Evolutionary conservation across 2,329 filamentous ascomycete genomes (phyloP).

Genomic region (Fusarium fracticaudum): DNA sequence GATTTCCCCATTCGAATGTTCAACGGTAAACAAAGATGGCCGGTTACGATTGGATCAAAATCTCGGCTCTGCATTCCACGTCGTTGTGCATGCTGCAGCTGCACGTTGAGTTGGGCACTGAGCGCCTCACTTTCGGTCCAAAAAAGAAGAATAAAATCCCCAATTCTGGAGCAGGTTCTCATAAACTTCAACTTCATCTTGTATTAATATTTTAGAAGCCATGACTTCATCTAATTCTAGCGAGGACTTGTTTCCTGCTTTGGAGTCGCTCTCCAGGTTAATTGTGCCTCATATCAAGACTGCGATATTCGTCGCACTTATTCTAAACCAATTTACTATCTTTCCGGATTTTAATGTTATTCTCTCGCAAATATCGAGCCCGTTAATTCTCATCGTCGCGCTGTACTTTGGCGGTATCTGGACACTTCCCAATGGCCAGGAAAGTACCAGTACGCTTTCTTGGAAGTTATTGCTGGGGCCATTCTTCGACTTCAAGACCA

Average conservation of each 20-base stretch:
- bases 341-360: not conserved
- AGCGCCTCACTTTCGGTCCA: not conserved
- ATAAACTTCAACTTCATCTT: accelerated
- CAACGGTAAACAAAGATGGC: not conserved
- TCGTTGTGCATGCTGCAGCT: conserved; percentile 13
- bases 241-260: conserved; percentile 25
- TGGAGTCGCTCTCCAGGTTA: conserved; percentile 19
- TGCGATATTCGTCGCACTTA: conserved; percentile 11
- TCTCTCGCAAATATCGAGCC: conserved; percentile 11
- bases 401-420: conserved; percentile 15
- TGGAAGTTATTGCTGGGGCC: conserved; percentile 3
- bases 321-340: conserved; percentile 14
- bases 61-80: conserved; percentile 1
- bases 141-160: not conserved
- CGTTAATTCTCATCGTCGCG: not conserved
- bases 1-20: not conserved
- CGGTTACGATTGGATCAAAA: conserved; percentile 2
- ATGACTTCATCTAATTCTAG: conserved; percentile 22
- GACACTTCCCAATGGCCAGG: conserved; percentile 1
- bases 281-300: conserved; percentile 21
- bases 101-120: not conserved
- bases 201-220: not conserved
- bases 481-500: conserved; percentile 11
- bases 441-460: not conserved
- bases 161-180: accelerated